Conservation (phyloP, 805 yeast genomes). For the Ogataea nakhonphanomensis region DNA sequence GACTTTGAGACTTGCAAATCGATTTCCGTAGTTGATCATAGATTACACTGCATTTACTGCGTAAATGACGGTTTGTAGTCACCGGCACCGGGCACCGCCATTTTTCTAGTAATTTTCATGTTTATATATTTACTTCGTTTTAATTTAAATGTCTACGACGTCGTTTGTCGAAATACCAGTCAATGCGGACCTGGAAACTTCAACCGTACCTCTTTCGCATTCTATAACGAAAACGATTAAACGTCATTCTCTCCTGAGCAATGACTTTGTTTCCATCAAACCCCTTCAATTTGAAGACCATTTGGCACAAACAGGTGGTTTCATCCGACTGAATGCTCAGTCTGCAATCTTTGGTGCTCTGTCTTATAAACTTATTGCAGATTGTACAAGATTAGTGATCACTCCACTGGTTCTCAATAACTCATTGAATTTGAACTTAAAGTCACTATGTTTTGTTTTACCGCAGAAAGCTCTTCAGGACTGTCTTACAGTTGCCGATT, state of each 20-base stretch:
- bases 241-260: conserved; percentile 5
- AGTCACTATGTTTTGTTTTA: conserved; percentile 36
- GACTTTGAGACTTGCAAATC: too few species aligned
- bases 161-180: conserved; percentile 7
- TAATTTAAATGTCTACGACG: conserved; percentile 1
- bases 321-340: conserved; percentile 8
- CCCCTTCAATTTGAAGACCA: conserved; percentile 7
- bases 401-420: conserved; percentile 40
- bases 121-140: conserved; percentile 2
- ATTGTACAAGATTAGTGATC: conserved; percentile 21
- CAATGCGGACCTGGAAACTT: conserved; percentile 1
- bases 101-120: not conserved
- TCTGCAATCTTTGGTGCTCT: conserved; percentile 16
- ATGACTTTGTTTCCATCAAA: conserved; percentile 7
- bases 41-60: too few species aligned
- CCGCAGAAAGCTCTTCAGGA: conserved; percentile 36
- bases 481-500: conserved; percentile 38
- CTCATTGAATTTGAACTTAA: conserved; percentile 33
- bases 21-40: too few species aligned
- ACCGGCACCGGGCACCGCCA: too few species aligned
- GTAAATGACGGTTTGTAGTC: too few species aligned
- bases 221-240: conserved; percentile 15
- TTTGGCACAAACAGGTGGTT: conserved; percentile 15
- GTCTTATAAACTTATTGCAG: conserved; percentile 15
- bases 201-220: conserved; percentile 4